Base-by-base conservation (phyloP, 1,139 yeast species). In the Nakaseomyces nivariensis region DNA sequence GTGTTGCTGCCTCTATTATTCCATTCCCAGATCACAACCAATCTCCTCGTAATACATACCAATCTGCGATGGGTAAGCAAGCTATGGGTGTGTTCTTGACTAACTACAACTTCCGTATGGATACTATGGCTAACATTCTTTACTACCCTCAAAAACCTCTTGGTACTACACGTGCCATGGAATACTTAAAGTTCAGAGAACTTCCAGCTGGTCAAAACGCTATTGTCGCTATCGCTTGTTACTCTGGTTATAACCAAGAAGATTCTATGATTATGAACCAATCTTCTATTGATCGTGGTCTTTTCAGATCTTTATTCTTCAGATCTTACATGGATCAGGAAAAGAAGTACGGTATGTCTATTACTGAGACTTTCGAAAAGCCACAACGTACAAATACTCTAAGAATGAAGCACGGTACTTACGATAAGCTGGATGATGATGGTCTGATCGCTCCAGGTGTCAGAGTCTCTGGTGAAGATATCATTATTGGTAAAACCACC, bases 261-360 rank as follows among this genome's bases (percentile, higher is more conserved):
- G 99, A 92, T 85, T 94, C 98, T 46, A 89, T 92, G 95, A 92
- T 92, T 74, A 92, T 92, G 99, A 92, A 92, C 70, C 99, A 92
- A 73, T 85, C 96, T 26, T 86, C 96, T 37, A 92, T 92, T 65
- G 99, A 92, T 69, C 78, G 98, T 65, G 99, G 99, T 49, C 75
- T 92, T 61, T 92, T 92, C 75, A 77, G 99, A 72, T 89, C 97
- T 25, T 76, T 92, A 66, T 92, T 92, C 72, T 94, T 90, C 75
- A 79, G 98, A 70, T 87, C 97, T 2, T 94, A 92, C 68, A 90
- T 90, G 96, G 99, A 92, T 68, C 95, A 92, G 70, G 99, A 92
- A 68, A 88, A 95, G 71, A 82, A 97, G 68, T 94, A 89, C 66
- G 98, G 98, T 72, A 94, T 94, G 95, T 86, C 95, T 51, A 90